A percentile compares a stretch with the other conserved stretches of the same genome.
These are phyloP conservation scores for Pseudohalonectria lignicola DNA, from an alignment of 2,329 filamentous ascomycete species.

Conservation along the genomic window DNA sequence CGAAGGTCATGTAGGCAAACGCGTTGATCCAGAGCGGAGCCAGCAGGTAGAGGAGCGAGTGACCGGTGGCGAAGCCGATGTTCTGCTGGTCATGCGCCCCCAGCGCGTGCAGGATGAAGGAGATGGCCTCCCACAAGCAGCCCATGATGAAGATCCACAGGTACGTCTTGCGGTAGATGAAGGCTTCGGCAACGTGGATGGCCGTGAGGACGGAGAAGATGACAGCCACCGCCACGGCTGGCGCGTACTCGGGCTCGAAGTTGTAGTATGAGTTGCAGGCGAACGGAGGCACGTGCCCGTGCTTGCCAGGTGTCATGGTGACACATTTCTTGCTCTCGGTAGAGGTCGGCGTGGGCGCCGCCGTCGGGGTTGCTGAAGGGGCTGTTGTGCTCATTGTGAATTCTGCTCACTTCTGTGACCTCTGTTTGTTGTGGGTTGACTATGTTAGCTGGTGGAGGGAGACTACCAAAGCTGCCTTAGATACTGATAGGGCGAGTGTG, in stretches of 20 bases:
- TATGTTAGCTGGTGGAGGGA: too few relatives aligned
- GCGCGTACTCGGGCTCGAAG: conserved; percentile 13
- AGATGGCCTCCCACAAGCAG: conserved; percentile 23
- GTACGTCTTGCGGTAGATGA: conserved; percentile 8
- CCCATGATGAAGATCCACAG: conserved; percentile 28
- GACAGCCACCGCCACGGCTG: conserved; percentile 14
- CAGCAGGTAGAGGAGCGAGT: conserved; percentile 26
- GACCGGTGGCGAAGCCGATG: conserved; percentile 15
- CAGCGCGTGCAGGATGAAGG: conserved; percentile 23
- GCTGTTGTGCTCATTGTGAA: too few relatives aligned
- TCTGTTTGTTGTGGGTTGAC: too few relatives aligned
- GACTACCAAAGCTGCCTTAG: too few relatives aligned
- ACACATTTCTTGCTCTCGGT: too few relatives aligned
- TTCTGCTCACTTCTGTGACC: too few relatives aligned
- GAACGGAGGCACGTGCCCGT: conserved; percentile 12
- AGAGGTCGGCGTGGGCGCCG: too few relatives aligned
- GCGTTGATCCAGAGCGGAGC: conserved; percentile 33
- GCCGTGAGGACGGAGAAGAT: conserved; percentile 13
- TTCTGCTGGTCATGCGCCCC: conserved; percentile 26
- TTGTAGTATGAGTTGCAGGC: conserved; percentile 19
- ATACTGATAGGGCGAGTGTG: too few relatives aligned
- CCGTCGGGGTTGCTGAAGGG: too few relatives aligned
- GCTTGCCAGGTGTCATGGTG: conserved; percentile 11
- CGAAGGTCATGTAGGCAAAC: conserved; percentile 31
- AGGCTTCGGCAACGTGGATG: conserved; percentile 11